Evolutionary conservation across 768 basidiomycete genomes (phyloP).

Genomic region (Mycena albidolilacea): DNA sequence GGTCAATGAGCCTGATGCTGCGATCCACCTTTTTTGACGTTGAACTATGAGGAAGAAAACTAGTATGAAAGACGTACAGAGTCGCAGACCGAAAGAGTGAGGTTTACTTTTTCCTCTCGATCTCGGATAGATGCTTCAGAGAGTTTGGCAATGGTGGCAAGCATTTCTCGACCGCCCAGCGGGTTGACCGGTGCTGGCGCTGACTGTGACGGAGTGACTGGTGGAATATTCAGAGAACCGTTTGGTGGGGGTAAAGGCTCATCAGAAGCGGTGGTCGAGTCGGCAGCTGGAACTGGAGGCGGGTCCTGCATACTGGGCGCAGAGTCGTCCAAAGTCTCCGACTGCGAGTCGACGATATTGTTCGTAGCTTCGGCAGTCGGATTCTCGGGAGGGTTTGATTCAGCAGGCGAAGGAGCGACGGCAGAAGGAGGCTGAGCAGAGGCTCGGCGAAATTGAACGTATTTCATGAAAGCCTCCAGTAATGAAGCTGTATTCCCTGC

Average conservation of each 20-base stretch:
- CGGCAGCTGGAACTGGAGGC: background rate
- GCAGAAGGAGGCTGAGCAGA: constrained; percentile 2
- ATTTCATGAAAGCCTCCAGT: constrained; percentile 22
- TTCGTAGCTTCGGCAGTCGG: background rate
- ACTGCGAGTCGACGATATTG: background rate
- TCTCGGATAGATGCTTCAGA: constrained; percentile 73
- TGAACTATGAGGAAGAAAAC: constrained; percentile 21
- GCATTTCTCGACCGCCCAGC: constrained; percentile 58
- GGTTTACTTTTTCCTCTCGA: constrained; percentile 84
- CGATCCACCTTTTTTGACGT: constrained; percentile 73
- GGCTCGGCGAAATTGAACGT: constrained; percentile 28
- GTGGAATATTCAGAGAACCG: constrained; percentile 2
- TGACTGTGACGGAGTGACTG: background rate
- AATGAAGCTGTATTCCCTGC: constrained; percentile 27
- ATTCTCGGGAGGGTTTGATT: background rate
- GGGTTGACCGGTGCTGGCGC: background rate
- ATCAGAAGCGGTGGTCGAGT: constrained; percentile 2
- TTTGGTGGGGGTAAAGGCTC: constrained; percentile 8
- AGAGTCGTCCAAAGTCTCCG: background rate
- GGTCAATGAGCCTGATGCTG: constrained; percentile 83
- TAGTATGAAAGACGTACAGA: constrained; percentile 61
- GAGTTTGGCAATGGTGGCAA: constrained; percentile 71
- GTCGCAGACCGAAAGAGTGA: constrained; percentile 79
- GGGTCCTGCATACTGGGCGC: background rate
- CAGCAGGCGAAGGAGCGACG: background rate